These are phyloP conservation scores for Neurospora sp. DNA, from an alignment of 495 filamentous ascomycete species.

Conservation along the genomic window DNA sequence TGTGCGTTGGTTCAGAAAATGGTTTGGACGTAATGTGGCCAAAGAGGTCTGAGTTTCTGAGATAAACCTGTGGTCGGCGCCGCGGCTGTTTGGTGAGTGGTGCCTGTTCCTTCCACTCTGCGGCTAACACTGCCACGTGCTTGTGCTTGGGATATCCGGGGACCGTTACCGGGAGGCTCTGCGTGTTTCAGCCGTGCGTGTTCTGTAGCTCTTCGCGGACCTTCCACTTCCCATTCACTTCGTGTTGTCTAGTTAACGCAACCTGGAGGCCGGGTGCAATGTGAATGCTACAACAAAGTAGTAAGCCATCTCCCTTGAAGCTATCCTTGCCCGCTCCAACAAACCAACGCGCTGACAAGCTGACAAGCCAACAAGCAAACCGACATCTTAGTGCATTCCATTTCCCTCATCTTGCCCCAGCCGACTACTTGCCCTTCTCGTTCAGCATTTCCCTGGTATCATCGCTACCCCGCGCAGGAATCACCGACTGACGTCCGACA, in stretches of 20 bases:
- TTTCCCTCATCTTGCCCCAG: not conserved
- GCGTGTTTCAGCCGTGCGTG: not conserved
- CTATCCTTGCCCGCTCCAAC: not conserved
- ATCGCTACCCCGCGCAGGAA: not conserved
- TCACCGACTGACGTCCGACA: not conserved
- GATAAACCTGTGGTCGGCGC: not conserved
- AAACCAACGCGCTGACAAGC: not conserved
- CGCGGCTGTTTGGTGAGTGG: not conserved
- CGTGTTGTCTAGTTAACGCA: not conserved
- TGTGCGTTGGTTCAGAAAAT: slow-evolving; percentile 35
- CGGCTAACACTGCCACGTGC: not conserved
- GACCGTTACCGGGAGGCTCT: not conserved
- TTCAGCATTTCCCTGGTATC: not conserved
- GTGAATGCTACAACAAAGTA: not conserved
- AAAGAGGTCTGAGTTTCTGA: not conserved
- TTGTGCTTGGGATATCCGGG: not conserved
- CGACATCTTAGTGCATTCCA: not conserved
- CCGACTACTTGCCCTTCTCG: not conserved
- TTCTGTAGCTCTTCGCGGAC: not conserved
- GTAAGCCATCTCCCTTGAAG: not conserved
- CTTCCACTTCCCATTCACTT: not conserved
- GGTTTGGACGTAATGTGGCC: not conserved
- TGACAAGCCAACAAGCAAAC: not conserved
- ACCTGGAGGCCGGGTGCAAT: not conserved
- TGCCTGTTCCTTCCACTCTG: not conserved